Evolutionary conservation across 179 eudicot species (phyloP).

Genomic region (Vitellaria paradoxa): DNA sequence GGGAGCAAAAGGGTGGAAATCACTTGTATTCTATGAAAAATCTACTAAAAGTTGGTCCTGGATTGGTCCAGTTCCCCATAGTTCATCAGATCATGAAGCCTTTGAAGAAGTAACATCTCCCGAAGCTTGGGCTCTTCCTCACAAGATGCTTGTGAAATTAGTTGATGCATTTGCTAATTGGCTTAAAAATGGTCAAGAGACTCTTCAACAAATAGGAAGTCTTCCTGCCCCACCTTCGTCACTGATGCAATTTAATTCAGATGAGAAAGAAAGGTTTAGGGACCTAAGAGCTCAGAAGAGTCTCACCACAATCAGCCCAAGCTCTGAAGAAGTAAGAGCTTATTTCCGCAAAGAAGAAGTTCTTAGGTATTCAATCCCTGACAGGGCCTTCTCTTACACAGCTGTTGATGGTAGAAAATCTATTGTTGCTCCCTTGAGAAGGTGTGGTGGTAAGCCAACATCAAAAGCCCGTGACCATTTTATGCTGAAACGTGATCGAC

Average conservation of each 20-base stretch:
- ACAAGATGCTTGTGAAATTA: conserved; percentile 79
- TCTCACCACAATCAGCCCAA: conserved; percentile 63
- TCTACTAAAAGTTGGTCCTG: conserved; percentile 75
- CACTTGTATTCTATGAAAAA: conserved; percentile 66
- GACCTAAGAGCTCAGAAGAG: conserved; percentile 90
- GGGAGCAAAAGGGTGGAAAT: conserved; percentile 92
- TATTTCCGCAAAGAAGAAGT: conserved; percentile 80
- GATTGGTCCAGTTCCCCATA: conserved; percentile 56
- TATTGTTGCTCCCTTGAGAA: conserved; percentile 86
- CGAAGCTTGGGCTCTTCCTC: conserved; percentile 76
- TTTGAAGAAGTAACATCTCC: conserved; percentile 72
- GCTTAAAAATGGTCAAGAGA: conserved; percentile 93
- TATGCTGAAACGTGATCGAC: conserved; percentile 82
- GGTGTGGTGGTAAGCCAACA: conserved; percentile 94
- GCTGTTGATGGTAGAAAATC: conserved; percentile 93
- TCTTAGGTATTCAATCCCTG: conserved; percentile 81
- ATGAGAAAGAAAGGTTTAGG: conserved; percentile 85
- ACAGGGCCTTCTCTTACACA: conserved; percentile 85
- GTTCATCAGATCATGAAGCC: conserved; percentile 40
- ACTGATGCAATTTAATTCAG: conserved; percentile 55
- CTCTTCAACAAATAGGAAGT: conserved; percentile 77
- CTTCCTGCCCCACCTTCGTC: conserved; percentile 80
- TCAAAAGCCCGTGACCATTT: conserved; percentile 90
- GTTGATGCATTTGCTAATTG: conserved; percentile 95
- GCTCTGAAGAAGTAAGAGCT: conserved; percentile 74